Evolutionary conservation across 2,329 filamentous ascomycete genomes (phyloP).

Genomic region (Microdochium nivale): DNA sequence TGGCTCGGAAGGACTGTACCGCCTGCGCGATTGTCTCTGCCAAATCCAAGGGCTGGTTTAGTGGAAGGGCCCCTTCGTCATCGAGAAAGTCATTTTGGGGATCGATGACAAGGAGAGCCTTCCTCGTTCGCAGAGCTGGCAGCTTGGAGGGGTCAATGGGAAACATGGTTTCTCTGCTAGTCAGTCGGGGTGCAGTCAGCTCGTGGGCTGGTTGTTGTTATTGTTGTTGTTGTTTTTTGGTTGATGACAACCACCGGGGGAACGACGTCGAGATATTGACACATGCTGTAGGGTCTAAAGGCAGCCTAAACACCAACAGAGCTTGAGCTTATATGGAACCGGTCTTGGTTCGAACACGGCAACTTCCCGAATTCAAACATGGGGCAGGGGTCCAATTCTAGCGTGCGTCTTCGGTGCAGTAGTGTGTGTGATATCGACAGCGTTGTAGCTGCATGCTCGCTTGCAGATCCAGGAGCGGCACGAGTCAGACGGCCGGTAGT

Average conservation of each 20-base stretch:
- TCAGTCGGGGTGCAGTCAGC: not conserved
- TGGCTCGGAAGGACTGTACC: conserved; percentile 62
- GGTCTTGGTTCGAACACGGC: not conserved
- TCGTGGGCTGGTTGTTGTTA: conserved; percentile 3
- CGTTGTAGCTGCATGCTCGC: not conserved
- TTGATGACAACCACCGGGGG: too few species aligned
- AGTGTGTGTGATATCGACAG: not conserved
- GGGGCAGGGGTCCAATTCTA: not conserved
- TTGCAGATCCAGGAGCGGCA: not conserved
- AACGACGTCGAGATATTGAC: not conserved
- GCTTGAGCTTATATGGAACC: not conserved
- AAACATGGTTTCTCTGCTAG: conserved; percentile 35
- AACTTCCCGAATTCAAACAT: not conserved
- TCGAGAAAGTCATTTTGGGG: conserved; percentile 85
- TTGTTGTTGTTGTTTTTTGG: too few species aligned
- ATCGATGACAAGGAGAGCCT: conserved; percentile 74
- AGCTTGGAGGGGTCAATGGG: conserved; percentile 46
- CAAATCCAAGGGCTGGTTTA: conserved; percentile 55
- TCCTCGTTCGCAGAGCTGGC: conserved; percentile 48
- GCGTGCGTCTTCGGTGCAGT: not conserved
- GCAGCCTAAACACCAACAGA: too few species aligned
- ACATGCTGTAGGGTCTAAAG: not conserved
- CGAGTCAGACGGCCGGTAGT: not conserved
- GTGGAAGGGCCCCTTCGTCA: conserved; percentile 56
- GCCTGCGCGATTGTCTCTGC: conserved; percentile 58